A percentile compares a stretch with the other conserved stretches of the same genome.
phyloP scores from a whole-genome alignment of 2,329 filamentous ascomycete genomes.

The Botryotinia globosa region DNA sequence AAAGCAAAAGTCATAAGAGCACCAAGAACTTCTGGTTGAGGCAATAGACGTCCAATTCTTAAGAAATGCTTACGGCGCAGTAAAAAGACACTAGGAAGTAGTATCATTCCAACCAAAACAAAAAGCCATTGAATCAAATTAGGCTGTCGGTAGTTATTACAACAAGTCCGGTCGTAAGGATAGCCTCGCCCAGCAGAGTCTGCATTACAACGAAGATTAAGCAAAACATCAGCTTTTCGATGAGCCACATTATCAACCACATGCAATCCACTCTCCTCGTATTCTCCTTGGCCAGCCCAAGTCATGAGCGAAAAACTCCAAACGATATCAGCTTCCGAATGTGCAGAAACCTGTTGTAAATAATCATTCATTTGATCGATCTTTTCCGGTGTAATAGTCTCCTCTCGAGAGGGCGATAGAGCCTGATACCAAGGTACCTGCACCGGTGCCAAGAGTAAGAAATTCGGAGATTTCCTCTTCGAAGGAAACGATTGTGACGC shows the following conservation, averaged over 20 bases:
- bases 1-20: constrained; percentile 29
- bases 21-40: constrained; percentile 25
- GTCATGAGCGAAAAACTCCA: constrained; percentile 53
- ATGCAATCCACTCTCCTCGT: constrained; percentile 50
- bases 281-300: constrained; percentile 39
- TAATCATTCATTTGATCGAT: constrained; percentile 53
- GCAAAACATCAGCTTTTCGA: constrained; percentile 50
- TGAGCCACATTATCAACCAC: constrained; percentile 46
- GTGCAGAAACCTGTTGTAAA: constrained; percentile 44
- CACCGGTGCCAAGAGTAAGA: constrained; percentile 37
- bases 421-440: constrained; percentile 38
- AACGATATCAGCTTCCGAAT: constrained; percentile 45
- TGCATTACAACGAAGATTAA: constrained; percentile 52
- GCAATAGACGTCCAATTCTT: constrained; percentile 26
- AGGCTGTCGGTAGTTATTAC: constrained; percentile 44
- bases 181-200: constrained; percentile 42
- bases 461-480: constrained; percentile 29
- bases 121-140: constrained; percentile 41
- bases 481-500: constrained; percentile 30
- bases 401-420: constrained; percentile 37
- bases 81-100: constrained; percentile 35
- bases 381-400: constrained; percentile 48
- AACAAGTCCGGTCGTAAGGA: constrained; percentile 52
- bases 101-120: constrained; percentile 36
- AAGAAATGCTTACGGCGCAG: constrained; percentile 24